Percentiles rank a stretch among this genome's conserved stretches.
Evolutionary conservation across 1,284 basidiomycete genomes (phyloP).

Genomic region (Cutaneotrichosporon dermatis): DNA sequence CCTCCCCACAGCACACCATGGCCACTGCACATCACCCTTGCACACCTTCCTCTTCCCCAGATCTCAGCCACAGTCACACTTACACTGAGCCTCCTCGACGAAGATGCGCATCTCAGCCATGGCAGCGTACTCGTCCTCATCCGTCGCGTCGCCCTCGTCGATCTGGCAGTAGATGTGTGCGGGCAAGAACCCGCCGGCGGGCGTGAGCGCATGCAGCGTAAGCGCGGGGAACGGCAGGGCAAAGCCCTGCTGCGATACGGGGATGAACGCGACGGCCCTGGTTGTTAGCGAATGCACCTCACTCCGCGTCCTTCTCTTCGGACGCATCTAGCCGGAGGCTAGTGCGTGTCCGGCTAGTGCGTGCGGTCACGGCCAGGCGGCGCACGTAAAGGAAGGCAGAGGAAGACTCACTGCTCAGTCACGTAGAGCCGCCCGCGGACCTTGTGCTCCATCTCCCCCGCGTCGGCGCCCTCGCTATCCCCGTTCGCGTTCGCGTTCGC

Average conservation of each 20-base stretch:
- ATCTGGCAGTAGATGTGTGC: constrained; percentile 86
- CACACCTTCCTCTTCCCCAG: too few relatives aligned
- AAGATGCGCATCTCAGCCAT: constrained; percentile 74
- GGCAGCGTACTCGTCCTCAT: constrained; percentile 54
- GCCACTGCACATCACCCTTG: too few relatives aligned
- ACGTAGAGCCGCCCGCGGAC: constrained; percentile 67
- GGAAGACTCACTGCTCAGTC: constrained; percentile 64
- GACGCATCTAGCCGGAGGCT: too few relatives aligned
- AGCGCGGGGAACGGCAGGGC: constrained; percentile 76
- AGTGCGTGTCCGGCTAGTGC: too few relatives aligned
- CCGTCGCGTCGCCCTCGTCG: constrained; percentile 56
- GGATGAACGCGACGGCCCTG: constrained; percentile 74
- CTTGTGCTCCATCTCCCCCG: neutral
- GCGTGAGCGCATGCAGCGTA: constrained; percentile 81
- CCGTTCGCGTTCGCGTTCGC: neutral
- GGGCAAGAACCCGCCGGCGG: constrained; percentile 50
- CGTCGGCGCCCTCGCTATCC: neutral
- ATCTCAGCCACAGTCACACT: constrained; percentile 36
- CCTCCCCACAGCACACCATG: too few relatives aligned
- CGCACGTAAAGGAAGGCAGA: too few relatives aligned
- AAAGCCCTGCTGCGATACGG: constrained; percentile 58
- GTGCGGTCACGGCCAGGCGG: too few relatives aligned
- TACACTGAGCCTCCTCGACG: constrained; percentile 62
- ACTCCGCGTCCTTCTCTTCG: too few relatives aligned
- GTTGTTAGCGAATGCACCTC: neutral